Evolutionary conservation across 1,284 basidiomycete species (phyloP), one percentile per base, ranked within the genome.

Genomic region (Apiotrichum domesticum): DNA sequence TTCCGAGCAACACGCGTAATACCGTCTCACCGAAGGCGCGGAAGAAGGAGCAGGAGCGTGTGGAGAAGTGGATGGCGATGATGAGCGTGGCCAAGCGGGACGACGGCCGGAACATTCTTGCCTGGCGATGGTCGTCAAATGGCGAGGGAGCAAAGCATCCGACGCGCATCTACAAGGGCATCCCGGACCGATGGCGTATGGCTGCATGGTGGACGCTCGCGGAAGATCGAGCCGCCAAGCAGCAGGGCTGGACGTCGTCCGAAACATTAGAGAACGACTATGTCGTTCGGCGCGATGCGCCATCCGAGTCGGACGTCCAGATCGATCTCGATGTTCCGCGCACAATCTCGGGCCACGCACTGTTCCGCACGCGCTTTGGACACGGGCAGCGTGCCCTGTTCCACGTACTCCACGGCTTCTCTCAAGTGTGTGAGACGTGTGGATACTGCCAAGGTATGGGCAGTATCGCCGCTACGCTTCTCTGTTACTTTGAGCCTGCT

Each of bases 391-490:
- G 93, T 10, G 88, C 88, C 2, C 80, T 97, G 3, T 98, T 98
- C 76, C 91, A 93, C 71, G 92, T 97, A 54, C 80, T 98, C 29
- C 95, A 98, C 73, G 85, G 84, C 46, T 92, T 97, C 70, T 94
- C 92, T 7, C 81, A 95, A 49, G 80, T 82, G 8, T 97, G 94
- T 76, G 74, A 79, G 11, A 80, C 83, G n/a, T 98, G 96, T 66
- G 96, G 93, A 3, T 99, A 99, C 74, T 95, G 95, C 56, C 96
- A 99, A 78, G 95, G 96, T 51, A 99, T 99, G 95, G 95, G 96
- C 0, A 90, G 94, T 6, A 90, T 98, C 53, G 93, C 94, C 0
- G 91, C 94, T 0, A 96, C 93, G 1, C 81, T 99, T 35, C 82
- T 98, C 13, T 93, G 89, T 76, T 98, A 98, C 75, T 88, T 92